phyloP scores from a whole-genome alignment of 306 rosid species.

The Begonia masoniana region DNA sequence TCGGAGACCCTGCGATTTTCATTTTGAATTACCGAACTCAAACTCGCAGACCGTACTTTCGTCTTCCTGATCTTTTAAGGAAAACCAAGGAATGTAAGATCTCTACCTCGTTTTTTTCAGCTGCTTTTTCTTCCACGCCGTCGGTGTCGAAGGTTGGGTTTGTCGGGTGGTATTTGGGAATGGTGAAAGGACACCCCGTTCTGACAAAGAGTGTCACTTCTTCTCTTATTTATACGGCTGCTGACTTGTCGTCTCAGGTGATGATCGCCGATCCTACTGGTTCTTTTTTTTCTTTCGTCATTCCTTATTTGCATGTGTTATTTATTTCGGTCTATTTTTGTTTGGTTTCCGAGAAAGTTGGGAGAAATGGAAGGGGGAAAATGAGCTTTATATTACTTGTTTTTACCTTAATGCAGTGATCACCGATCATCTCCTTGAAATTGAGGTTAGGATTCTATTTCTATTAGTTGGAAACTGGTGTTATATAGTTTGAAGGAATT shows the following conservation, averaged over 20 bases:
- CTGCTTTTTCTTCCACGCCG: slow-evolving; percentile 34
- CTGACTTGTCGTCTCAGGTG: slow-evolving; percentile 88
- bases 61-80: slow-evolving; percentile 21
- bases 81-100: slow-evolving; percentile 24
- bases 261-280: background rate
- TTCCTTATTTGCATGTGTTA: background rate
- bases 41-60: slow-evolving; percentile 28
- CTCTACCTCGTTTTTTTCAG: slow-evolving; percentile 31
- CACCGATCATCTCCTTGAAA: too few species aligned
- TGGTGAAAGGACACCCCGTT: slow-evolving; percentile 51
- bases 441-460: too few species aligned
- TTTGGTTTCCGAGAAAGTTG: slow-evolving; percentile 5
- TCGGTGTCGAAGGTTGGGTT: slow-evolving; percentile 31
- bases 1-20: background rate
- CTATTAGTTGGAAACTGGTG: too few species aligned
- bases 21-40: slow-evolving; percentile 12
- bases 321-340: background rate
- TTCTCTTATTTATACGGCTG: slow-evolving; percentile 57
- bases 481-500: too few species aligned
- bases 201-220: slow-evolving; percentile 68
- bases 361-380: background rate
- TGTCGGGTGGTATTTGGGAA: slow-evolving; percentile 72
- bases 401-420: too few species aligned
- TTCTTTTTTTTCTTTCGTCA: background rate
- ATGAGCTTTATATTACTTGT: too few species aligned